Base-by-base conservation (phyloP, 2,329 filamentous ascomycete species). In the Metarhizium guizhouense region DNA sequence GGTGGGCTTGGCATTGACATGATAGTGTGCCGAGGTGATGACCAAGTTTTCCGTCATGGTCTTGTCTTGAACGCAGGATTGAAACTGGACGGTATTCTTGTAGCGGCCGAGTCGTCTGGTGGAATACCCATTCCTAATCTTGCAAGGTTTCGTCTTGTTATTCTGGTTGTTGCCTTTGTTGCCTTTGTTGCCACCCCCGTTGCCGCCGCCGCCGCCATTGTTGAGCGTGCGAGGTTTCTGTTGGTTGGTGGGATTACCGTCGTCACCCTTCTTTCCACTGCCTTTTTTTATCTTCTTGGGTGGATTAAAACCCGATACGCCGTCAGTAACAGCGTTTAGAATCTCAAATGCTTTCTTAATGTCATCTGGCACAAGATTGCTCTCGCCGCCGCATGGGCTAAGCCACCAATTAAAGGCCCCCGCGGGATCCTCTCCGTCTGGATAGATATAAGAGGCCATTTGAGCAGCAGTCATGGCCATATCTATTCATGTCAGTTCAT, bases 351-450 rank as follows among this genome's bases (percentile, higher is more conserved):
- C 47, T 7, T 52, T 52, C 40, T 55, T 55, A 49, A 55, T 47
- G 8, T 55, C 40, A 38, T 56, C 54, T 7, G 54, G 54, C 34
- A 56, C 51, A n/a, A 54, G 54, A 20, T 51, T 20, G n/a, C 45
- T 54, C 38, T 20, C 16, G 11, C 51, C 47, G 7, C 51, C 54
- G 34, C 54, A 56, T 3, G 54, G 54, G 25, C 51, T 56, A 14
- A 56, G 48, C 54, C 54, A 56, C 54, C 54, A 56, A 1, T 47
- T 30, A 32, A 56, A 56, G 3, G 54, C 54, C 20, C 45, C 54
- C n/a, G 40, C 54, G 14, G 54, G 51, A 20, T 56, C 51, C n/a
- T 56, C 54, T 18, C 14, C 45, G 3, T 56, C 34, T 4, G 54
- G 51, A 29, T 56, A 56, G n/a, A 53, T 30, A 36, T 53, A 56